Conservation (phyloP, 2,329 filamentous ascomycete genomes). For the Colletotrichum echinochloae region DNA sequence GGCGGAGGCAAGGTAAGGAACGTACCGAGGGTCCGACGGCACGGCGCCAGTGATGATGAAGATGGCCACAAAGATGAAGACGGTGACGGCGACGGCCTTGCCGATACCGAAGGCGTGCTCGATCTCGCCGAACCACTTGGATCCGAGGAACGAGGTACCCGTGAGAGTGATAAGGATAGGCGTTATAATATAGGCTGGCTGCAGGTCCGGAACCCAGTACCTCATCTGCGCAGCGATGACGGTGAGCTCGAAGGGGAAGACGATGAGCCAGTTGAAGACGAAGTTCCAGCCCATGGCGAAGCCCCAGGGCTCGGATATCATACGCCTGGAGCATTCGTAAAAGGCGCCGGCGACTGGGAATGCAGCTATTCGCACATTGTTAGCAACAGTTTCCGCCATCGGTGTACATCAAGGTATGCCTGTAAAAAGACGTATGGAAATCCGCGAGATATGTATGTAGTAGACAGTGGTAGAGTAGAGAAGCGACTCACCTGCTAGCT, state of each 20-base stretch:
- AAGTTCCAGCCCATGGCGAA: slow-evolving; percentile 57
- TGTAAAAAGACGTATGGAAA: background rate
- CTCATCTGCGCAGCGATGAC: slow-evolving; percentile 49
- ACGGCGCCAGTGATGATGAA: slow-evolving; percentile 64
- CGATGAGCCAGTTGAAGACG: slow-evolving; percentile 51
- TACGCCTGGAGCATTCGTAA: slow-evolving; percentile 53
- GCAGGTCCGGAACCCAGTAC: slow-evolving; percentile 47
- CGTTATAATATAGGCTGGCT: slow-evolving; percentile 50
- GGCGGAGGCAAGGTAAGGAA: slow-evolving; percentile 58
- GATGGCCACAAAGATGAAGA: slow-evolving; percentile 69
- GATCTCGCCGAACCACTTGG: slow-evolving; percentile 59
- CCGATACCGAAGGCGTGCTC: slow-evolving; percentile 65
- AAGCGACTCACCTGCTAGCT: slow-evolving; percentile 45
- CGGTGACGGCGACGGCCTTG: slow-evolving; percentile 63
- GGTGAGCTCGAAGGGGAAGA: slow-evolving; percentile 54
- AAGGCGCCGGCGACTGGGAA: slow-evolving; percentile 53
- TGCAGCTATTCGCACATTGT: slow-evolving; percentile 42
- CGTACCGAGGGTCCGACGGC: slow-evolving; percentile 53
- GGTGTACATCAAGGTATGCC: background rate
- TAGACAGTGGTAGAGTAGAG: slow-evolving; percentile 26
- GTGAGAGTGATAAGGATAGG: slow-evolving; percentile 55
- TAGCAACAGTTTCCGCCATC: background rate
- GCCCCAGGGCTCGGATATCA: slow-evolving; percentile 53
- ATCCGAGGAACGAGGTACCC: slow-evolving; percentile 59
- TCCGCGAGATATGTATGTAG: background rate